Percentiles rank a stretch among this genome's conserved stretches.
Conservation (phyloP, 2,329 filamentous ascomycete genomes). For the Epichloe sibirici region DNA sequence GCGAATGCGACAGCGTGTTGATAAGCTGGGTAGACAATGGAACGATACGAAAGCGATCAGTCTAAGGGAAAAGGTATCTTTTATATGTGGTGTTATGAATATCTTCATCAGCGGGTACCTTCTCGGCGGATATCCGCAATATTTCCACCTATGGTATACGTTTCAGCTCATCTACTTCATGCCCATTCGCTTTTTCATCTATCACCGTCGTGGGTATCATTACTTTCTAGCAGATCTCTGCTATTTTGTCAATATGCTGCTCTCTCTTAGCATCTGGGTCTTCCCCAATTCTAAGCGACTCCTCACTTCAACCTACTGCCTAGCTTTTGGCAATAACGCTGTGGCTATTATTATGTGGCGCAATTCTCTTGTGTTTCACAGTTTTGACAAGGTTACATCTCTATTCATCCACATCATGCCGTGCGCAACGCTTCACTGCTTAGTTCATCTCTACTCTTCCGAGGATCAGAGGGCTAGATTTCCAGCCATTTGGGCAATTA, state of each 20-base stretch:
- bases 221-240: constrained; percentile 96
- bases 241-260: constrained; percentile 91
- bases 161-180: constrained; percentile 84
- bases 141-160: constrained; percentile 90
- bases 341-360: constrained; percentile 98
- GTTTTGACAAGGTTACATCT: constrained; percentile 93
- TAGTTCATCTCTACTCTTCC: constrained; percentile 68
- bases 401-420: constrained; percentile 99
- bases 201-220: constrained; percentile 83
- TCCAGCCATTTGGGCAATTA: constrained; percentile 77
- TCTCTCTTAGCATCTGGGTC: constrained; percentile 73
- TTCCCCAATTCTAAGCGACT: constrained; percentile 85
- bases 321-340: constrained; percentile 93
- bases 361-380: constrained; percentile 96
- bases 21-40: constrained; percentile 75
- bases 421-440: constrained; percentile 80
- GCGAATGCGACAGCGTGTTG: constrained; percentile 80
- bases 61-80: constrained; percentile 83
- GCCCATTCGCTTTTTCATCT: constrained; percentile 87
- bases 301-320: constrained; percentile 82
- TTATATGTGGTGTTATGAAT: constrained; percentile 92
- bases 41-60: constrained; percentile 84
- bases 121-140: constrained; percentile 72
- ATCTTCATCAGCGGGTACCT: constrained; percentile 95
- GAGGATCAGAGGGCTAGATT: constrained; percentile 58